Conservation (phyloP, 73 alveolate genomes). For the Paraurostyla sp. region DNA sequence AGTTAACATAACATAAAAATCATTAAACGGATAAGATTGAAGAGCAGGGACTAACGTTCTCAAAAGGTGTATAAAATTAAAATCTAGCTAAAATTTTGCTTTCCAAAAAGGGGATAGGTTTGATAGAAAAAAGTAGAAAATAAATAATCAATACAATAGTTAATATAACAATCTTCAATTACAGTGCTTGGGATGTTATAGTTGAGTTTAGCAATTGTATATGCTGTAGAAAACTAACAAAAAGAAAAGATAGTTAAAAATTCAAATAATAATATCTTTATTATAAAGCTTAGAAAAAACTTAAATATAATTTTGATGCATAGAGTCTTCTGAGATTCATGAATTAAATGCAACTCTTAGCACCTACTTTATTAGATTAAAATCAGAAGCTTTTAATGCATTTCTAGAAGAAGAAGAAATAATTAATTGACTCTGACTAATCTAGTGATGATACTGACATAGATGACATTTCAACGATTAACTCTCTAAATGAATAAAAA, state of each 20-base stretch:
- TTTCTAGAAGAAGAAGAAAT: conserved; percentile 16
- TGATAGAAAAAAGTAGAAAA: conserved; percentile 5
- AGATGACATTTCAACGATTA: not conserved
- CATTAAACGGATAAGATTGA: too few species aligned
- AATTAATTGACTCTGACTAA: conserved; percentile 9
- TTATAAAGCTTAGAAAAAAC: conserved; percentile 1
- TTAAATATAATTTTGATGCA: conserved; percentile 26
- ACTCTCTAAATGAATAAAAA: not conserved
- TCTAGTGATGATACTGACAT: conserved; percentile 1
- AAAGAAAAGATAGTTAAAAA: not conserved
- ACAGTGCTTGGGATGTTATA: not conserved
- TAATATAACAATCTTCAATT: not conserved
- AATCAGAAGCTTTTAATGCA: conserved; percentile 16
- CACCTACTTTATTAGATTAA: conserved; percentile 1
- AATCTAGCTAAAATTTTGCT: too few species aligned
- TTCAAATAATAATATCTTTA: conserved; percentile 4
- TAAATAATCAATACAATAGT: conserved; percentile 14
- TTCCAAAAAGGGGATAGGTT: too few species aligned
- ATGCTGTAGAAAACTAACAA: not conserved
- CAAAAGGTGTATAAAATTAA: too few species aligned
- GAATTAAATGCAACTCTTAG: conserved; percentile 25
- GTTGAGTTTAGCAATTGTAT: not conserved
- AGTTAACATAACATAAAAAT: too few species aligned
- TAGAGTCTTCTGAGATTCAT: conserved; percentile 18
- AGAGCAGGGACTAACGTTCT: not conserved